Evolutionary conservation across 2,329 filamentous ascomycete species (phyloP).

Genomic region (Raffaelea albimanens): DNA sequence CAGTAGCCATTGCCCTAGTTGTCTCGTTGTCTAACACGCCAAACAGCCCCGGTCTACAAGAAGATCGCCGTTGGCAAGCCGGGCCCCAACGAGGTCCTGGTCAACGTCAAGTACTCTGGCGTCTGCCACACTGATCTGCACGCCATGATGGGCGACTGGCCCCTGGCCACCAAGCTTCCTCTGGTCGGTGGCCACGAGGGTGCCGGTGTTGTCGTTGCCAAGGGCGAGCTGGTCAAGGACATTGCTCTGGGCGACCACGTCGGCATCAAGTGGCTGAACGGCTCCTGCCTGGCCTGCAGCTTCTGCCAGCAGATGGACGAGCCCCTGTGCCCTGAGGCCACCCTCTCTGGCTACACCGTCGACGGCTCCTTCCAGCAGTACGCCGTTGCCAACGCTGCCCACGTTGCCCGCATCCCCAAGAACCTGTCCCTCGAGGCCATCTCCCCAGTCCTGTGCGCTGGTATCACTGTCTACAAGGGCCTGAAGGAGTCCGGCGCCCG

Average conservation of each 20-base stretch:
- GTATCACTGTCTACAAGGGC: constrained; percentile 34
- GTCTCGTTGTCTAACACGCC: too few relatives aligned
- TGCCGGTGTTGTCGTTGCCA: constrained; percentile 78
- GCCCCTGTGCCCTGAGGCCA: constrained; percentile 66
- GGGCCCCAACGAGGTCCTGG: constrained; percentile 17
- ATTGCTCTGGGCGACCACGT: constrained; percentile 75
- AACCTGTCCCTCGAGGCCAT: constrained; percentile 66
- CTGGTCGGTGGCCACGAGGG: constrained; percentile 56
- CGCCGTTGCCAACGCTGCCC: constrained; percentile 74
- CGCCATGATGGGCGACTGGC: constrained; percentile 17
- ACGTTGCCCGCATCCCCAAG: constrained; percentile 75
- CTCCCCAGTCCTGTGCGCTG: constrained; percentile 39
- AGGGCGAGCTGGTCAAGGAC: constrained; percentile 63
- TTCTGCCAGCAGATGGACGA: constrained; percentile 79
- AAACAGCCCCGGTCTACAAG: constrained; percentile 50
- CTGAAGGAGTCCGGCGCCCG: constrained; percentile 26
- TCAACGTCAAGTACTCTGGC: constrained; percentile 24
- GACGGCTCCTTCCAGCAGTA: constrained; percentile 94
- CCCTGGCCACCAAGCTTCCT: constrained; percentile 19
- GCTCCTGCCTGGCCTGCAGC: constrained; percentile 71
- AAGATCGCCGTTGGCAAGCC: constrained; percentile 71
- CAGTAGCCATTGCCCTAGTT: too few relatives aligned
- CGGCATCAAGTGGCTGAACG: constrained; percentile 91
- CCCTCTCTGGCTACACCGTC: constrained; percentile 83
- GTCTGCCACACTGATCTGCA: constrained; percentile 22